These are phyloP conservation scores for Marasmius tenuissimus DNA, from an alignment of 1,284 basidiomycete species.

Conservation along the genomic window DNA sequence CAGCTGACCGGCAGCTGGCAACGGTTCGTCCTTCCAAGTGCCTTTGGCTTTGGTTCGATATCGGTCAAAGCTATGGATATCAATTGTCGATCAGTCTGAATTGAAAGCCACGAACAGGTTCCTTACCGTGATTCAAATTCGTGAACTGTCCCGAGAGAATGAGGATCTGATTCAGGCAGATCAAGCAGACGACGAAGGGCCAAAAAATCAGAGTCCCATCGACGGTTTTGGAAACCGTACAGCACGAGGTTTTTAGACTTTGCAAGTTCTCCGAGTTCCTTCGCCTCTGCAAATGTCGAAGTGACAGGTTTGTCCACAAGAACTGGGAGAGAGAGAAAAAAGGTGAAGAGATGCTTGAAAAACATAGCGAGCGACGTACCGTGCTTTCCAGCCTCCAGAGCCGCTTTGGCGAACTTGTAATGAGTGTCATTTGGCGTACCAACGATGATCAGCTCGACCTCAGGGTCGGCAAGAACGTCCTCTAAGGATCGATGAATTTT, in stretches of 20 bases:
- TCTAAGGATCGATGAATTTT: slow-evolving; percentile 59
- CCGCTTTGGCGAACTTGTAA: slow-evolving; percentile 65
- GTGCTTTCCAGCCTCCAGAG: slow-evolving; percentile 76
- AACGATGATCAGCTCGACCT: slow-evolving; percentile 71
- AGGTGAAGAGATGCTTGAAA: background rate
- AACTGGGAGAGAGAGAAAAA: slow-evolving; percentile 34
- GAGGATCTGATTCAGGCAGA: slow-evolving; percentile 48
- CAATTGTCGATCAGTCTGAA: background rate
- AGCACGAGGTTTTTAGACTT: slow-evolving; percentile 65
- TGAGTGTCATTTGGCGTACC: slow-evolving; percentile 83
- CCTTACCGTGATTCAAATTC: slow-evolving; percentile 77
- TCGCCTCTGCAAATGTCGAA: slow-evolving; percentile 63
- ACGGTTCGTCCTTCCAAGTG: slow-evolving; percentile 68
- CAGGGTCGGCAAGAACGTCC: slow-evolving; percentile 54
- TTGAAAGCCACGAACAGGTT: background rate
- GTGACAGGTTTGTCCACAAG: slow-evolving; percentile 87
- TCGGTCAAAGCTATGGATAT: slow-evolving; percentile 65
- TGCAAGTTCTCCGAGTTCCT: slow-evolving; percentile 68
- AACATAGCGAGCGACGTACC: slow-evolving; percentile 39
- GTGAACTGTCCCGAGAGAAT: slow-evolving; percentile 61
- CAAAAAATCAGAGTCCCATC: slow-evolving; percentile 84
- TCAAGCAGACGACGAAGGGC: slow-evolving; percentile 68
- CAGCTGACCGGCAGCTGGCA: slow-evolving; percentile 53
- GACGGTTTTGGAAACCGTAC: slow-evolving; percentile 80
- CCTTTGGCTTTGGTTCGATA: slow-evolving; percentile 67